A percentile compares a stretch with the other conserved stretches of the same genome.
These are phyloP conservation scores for Penicillium sp. DNA, from an alignment of 2,329 filamentous ascomycete genomes.

Conservation along the genomic window DNA sequence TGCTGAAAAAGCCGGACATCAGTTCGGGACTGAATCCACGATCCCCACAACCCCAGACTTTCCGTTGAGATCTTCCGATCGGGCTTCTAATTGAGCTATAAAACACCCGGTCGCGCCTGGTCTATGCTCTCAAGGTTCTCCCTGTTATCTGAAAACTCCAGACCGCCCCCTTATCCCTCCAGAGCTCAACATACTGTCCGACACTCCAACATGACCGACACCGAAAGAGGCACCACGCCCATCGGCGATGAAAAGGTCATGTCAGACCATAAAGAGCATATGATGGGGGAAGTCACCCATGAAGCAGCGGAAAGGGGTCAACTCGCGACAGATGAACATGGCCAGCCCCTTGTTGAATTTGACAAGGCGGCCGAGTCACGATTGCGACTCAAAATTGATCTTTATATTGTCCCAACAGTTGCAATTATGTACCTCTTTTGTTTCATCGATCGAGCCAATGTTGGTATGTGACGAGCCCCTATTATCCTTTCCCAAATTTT, in stretches of 20 bases:
- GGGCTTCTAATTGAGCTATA: conserved; percentile 8
- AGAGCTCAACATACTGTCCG: background rate
- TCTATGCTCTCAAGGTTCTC: background rate
- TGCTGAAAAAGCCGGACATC: background rate
- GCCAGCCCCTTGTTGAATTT: conserved; percentile 53
- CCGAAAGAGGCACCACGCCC: conserved; percentile 7
- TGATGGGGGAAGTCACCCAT: conserved; percentile 24
- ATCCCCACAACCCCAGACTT: conserved; percentile 10
- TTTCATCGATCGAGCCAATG: conserved; percentile 73
- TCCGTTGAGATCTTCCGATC: background rate
- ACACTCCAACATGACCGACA: conserved; percentile 7
- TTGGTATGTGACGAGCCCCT: conserved; percentile 50
- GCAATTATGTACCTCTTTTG: conserved; percentile 68
- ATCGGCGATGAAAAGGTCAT: conserved; percentile 26
- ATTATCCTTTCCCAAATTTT: background rate
- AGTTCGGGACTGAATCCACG: background rate
- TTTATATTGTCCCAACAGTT: conserved; percentile 65
- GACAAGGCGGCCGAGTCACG: conserved; percentile 58
- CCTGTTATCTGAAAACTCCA: background rate
- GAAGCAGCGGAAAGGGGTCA: conserved; percentile 48
- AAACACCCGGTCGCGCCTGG: background rate
- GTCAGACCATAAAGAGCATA: conserved; percentile 19
- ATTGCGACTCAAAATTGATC: conserved; percentile 64
- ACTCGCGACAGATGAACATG: conserved; percentile 53
- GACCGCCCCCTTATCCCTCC: background rate